A percentile compares a stretch with the other conserved stretches of the same genome.
These are phyloP conservation scores for Saprolegnia parasitica DNA, from an alignment of 352 stramenopile species.

Conservation along the genomic window DNA sequence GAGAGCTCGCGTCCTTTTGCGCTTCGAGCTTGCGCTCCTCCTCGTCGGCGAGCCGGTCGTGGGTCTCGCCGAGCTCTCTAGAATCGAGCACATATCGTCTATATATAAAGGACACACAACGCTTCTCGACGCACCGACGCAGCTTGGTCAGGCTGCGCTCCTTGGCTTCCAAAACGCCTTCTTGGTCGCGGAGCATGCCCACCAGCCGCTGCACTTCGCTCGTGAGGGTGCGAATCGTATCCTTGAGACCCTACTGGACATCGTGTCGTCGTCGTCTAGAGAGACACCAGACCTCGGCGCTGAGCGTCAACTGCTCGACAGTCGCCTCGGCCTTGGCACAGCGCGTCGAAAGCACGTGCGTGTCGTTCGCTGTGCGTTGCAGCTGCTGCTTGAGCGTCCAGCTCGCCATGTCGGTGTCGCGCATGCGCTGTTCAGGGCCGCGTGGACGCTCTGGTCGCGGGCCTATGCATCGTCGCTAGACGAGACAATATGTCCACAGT, in stretches of 20 bases:
- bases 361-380: slow-evolving; percentile 11
- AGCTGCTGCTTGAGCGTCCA: neutral
- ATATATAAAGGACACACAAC: neutral
- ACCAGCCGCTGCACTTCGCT: slow-evolving; percentile 2
- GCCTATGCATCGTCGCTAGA: neutral
- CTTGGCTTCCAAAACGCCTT: slow-evolving; percentile 12
- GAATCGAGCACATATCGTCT: neutral
- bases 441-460: neutral
- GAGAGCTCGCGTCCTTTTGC: slow-evolving; percentile 1
- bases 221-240: neutral
- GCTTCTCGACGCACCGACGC: neutral
- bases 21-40: slow-evolving; percentile 22
- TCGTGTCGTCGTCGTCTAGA: too few relatives aligned
- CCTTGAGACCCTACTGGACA: slow-evolving; percentile 19
- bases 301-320: neutral
- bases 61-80: slow-evolving; percentile 16
- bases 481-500: neutral
- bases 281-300: too few relatives aligned
- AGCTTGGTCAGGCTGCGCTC: neutral
- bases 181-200: slow-evolving; percentile 2
- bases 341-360: neutral
- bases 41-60: slow-evolving; percentile 4
- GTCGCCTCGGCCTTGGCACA: slow-evolving; percentile 11
- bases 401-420: slow-evolving; percentile 19
- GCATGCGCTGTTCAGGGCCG: slow-evolving; percentile 2